These are phyloP conservation scores for Plasmopara halstedii DNA, from an alignment of 352 stramenopile genomes.

Conservation along the genomic window DNA sequence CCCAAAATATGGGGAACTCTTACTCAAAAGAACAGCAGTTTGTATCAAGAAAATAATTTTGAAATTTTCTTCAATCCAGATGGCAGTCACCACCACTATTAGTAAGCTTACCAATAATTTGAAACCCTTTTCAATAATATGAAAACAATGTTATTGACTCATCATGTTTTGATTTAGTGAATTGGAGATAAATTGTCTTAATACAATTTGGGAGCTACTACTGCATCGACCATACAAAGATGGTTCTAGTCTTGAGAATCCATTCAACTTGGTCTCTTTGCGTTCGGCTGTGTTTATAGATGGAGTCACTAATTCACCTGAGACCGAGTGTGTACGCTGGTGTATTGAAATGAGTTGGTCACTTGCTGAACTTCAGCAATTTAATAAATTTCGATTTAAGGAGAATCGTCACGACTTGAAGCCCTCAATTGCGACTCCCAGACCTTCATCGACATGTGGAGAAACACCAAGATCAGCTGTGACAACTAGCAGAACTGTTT, in stretches of 20 bases:
- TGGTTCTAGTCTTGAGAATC: conserved; percentile 71
- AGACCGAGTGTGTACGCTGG: conserved; percentile 59
- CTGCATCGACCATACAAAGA: conserved; percentile 86
- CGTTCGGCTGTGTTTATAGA: conserved; percentile 53
- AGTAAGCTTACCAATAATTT: conserved; percentile 30
- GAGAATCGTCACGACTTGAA: no score
- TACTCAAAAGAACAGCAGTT: conserved; percentile 53
- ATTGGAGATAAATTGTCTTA: conserved; percentile 88
- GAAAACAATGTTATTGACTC: background rate
- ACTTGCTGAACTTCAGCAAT: conserved; percentile 56
- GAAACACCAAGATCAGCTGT: conserved; percentile 8
- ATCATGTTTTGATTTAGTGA: conserved; percentile 49
- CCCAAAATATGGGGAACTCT: conserved; percentile 72
- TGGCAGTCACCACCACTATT: conserved; percentile 81
- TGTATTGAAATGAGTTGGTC: conserved; percentile 76
- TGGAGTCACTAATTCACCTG: conserved; percentile 64
- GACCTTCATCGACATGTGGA: conserved; percentile 8
- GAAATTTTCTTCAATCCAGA: conserved; percentile 89
- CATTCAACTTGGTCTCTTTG: conserved; percentile 48
- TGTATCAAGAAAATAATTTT: conserved; percentile 91
- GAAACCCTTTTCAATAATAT: no score
- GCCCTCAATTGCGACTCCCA: conserved; percentile 8
- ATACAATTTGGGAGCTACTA: conserved; percentile 88
- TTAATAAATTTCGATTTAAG: conserved; percentile 30
- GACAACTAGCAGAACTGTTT: conserved; percentile 5